A percentile compares a stretch with the other conserved stretches of the same genome.
Conservation (phyloP, 306 rosid species). For the Quercus aquifolioides region DNA sequence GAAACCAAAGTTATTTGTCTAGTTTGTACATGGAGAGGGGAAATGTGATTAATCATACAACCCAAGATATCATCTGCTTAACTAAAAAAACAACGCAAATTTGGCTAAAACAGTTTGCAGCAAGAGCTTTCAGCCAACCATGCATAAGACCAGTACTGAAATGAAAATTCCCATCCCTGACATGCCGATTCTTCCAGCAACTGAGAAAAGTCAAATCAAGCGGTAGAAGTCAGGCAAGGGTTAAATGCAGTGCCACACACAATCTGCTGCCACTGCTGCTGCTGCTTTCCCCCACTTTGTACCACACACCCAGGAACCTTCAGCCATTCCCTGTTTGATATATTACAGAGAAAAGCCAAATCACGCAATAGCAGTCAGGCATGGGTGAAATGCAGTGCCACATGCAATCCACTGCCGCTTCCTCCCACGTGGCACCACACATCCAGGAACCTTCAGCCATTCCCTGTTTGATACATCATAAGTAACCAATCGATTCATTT, state of each 20-base stretch:
- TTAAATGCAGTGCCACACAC: slow-evolving; percentile 75
- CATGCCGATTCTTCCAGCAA: slow-evolving; percentile 19
- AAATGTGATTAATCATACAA: slow-evolving; percentile 14
- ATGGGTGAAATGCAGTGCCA: slow-evolving; percentile 82
- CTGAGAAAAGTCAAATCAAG: slow-evolving; percentile 38
- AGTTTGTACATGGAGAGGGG: slow-evolving; percentile 27
- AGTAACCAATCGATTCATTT: slow-evolving; percentile 65
- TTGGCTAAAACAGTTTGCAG: slow-evolving; percentile 21
- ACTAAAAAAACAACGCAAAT: slow-evolving; percentile 25
- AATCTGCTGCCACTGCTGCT: slow-evolving; percentile 60
- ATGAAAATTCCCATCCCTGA: slow-evolving; percentile 1
- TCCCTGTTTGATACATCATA: slow-evolving; percentile 62
- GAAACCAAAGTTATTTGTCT: slow-evolving; percentile 23
- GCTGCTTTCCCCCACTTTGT: slow-evolving; percentile 64
- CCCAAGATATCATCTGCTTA: slow-evolving; percentile 26
- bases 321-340: slow-evolving; percentile 66
- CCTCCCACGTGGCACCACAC: slow-evolving; percentile 58
- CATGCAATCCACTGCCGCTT: slow-evolving; percentile 66
- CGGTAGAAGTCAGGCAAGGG: slow-evolving; percentile 63
- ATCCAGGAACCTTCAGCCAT: slow-evolving; percentile 84
- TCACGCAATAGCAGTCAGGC: slow-evolving; percentile 66
- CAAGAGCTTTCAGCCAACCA: slow-evolving; percentile 22
- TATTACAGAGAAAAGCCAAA: slow-evolving; percentile 41
- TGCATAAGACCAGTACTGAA: slow-evolving; percentile 8
- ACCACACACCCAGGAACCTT: slow-evolving; percentile 67